Percentiles rank a stretch among this genome's conserved stretches.
Evolutionary conservation across 495 filamentous ascomycete genomes (phyloP).

Genomic region (Lasiosphaeria ovina): DNA sequence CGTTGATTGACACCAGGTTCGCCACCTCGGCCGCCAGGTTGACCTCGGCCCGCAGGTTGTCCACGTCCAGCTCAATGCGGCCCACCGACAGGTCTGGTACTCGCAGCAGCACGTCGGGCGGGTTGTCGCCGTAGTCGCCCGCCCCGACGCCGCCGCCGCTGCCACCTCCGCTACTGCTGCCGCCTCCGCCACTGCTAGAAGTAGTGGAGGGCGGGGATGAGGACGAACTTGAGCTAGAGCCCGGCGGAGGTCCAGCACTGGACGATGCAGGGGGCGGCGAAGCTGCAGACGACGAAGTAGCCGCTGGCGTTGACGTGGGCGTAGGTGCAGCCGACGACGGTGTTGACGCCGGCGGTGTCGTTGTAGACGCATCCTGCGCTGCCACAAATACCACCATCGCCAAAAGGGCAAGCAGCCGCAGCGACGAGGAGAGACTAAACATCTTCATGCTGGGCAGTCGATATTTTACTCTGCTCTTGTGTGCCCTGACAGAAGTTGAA

Average conservation of each 20-base stretch:
- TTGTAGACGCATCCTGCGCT: conserved; percentile 24
- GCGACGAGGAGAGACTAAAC: conserved; percentile 16
- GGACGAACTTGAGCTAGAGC: conserved; percentile 6
- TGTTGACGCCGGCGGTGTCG: conserved; percentile 2
- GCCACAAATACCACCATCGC: conserved; percentile 14
- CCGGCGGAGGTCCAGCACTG: conserved; percentile 14
- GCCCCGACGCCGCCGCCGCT: conserved; percentile 9
- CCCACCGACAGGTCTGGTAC: conserved; percentile 54
- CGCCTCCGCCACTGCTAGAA: conserved; percentile 1
- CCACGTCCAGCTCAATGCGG: conserved; percentile 55
- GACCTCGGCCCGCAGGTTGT: conserved; percentile 53
- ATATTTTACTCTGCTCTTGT: background rate
- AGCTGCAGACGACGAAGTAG: conserved; percentile 19
- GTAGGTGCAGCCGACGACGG: background rate
- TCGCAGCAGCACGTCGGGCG: conserved; percentile 54
- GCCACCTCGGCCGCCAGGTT: conserved; percentile 57
- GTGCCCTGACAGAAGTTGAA: background rate
- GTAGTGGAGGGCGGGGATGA: conserved; percentile 8
- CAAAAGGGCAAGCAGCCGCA: conserved; percentile 25
- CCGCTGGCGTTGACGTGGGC: conserved; percentile 1
- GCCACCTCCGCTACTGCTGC: conserved; percentile 7
- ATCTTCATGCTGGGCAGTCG: conserved; percentile 24
- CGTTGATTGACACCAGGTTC: conserved; percentile 53
- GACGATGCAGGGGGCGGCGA: conserved; percentile 9
- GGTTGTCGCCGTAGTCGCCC: conserved; percentile 20